These are phyloP conservation scores for Fusarium denticulatum DNA, from an alignment of 2,329 filamentous ascomycete species.

Conservation along the genomic window DNA sequence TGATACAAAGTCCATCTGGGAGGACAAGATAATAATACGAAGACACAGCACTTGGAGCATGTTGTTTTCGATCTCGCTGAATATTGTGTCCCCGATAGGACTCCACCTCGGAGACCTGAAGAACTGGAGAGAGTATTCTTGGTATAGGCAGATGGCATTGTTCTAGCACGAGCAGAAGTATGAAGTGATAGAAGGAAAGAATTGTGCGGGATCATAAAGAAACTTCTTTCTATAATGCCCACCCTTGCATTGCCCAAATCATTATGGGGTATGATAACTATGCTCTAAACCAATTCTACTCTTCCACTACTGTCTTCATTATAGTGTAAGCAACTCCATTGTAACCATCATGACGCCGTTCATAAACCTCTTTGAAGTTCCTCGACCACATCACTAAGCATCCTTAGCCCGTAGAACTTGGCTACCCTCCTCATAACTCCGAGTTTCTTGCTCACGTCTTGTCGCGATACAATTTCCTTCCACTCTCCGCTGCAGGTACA, in stretches of 20 bases:
- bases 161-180: background rate
- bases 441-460: conserved; percentile 72
- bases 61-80: conserved; percentile 18
- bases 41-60: background rate
- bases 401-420: conserved; percentile 79
- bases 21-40: background rate
- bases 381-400: conserved; percentile 80
- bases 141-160: background rate
- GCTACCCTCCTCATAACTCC: conserved; percentile 79
- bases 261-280: background rate
- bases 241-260: background rate
- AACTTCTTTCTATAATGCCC: background rate
- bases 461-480: conserved; percentile 75
- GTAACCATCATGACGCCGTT: conserved; percentile 23
- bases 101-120: background rate
- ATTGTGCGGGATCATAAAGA: background rate
- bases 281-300: background rate
- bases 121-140: background rate
- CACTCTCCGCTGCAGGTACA: conserved; percentile 92
- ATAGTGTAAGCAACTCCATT: background rate
- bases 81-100: conserved; percentile 4
- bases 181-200: background rate
- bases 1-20: background rate
- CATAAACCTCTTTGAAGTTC: conserved; percentile 64
- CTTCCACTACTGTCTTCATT: background rate